These are phyloP conservation scores for Penicillium sp. DNA, from an alignment of 2,329 filamentous ascomycete species.

Conservation along the genomic window DNA sequence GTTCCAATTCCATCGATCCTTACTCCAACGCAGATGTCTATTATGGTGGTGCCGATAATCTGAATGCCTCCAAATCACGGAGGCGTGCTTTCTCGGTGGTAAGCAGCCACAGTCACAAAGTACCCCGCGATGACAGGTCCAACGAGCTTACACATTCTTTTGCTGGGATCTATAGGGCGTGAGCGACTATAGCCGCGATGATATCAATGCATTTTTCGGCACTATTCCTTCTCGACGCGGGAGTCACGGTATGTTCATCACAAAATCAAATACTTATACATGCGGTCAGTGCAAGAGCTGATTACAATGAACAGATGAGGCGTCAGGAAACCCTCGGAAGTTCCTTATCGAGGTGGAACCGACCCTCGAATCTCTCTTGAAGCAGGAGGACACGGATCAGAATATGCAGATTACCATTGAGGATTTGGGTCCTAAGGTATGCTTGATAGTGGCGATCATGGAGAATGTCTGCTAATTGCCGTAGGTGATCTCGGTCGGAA, in stretches of 20 bases:
- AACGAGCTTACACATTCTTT: constrained; percentile 13
- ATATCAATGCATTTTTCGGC: constrained; percentile 38
- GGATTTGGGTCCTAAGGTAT: constrained; percentile 85
- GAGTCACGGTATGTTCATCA: constrained; percentile 43
- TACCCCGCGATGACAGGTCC: constrained; percentile 14
- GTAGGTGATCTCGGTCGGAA: constrained; percentile 79
- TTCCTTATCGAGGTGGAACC: constrained; percentile 85
- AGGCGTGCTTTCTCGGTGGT: constrained; percentile 58
- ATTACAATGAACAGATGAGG: constrained; percentile 62
- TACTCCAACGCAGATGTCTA: constrained; percentile 59
- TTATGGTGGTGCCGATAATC: constrained; percentile 55
- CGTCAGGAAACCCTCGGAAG: constrained; percentile 65
- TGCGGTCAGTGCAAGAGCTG: constrained; percentile 5
- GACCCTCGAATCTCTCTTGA: constrained; percentile 74
- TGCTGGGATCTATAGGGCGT: constrained; percentile 29
- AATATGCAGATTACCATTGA: constrained; percentile 99
- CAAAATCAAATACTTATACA: neutral
- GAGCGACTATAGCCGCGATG: constrained; percentile 38
- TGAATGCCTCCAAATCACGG: constrained; percentile 46
- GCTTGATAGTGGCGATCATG: neutral
- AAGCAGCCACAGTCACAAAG: constrained; percentile 31
- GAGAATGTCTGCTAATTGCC: constrained; percentile 25
- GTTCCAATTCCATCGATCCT: constrained; percentile 54
- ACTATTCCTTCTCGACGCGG: constrained; percentile 39
- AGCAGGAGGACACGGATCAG: constrained; percentile 86